Evolutionary conservation across 2,329 filamentous ascomycete species (phyloP).

Genomic region (Ophiostoma perfectum): DNA sequence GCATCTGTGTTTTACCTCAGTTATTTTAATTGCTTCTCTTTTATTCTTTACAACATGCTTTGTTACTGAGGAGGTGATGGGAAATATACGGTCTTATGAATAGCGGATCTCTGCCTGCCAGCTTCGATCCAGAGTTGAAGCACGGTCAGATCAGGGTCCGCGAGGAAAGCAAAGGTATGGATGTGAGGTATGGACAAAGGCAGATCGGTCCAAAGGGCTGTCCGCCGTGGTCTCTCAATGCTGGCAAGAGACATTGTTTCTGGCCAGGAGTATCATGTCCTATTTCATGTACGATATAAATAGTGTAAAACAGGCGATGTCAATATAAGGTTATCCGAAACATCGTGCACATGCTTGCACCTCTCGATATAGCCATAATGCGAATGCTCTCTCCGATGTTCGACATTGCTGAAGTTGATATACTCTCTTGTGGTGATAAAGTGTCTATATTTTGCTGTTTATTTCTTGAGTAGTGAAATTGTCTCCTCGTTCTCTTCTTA

Average conservation of each 20-base stretch:
- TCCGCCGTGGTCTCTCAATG: too few relatives aligned
- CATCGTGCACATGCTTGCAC: too few relatives aligned
- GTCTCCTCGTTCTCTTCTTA: too few relatives aligned
- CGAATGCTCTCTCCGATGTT: too few relatives aligned
- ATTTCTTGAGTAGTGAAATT: too few relatives aligned
- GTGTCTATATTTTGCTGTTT: too few relatives aligned
- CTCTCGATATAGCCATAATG: too few relatives aligned
- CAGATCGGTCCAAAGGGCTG: not conserved
- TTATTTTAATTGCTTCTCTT: not conserved
- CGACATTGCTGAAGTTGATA: too few relatives aligned
- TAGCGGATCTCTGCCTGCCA: not conserved
- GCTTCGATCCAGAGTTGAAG: not conserved
- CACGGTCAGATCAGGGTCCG: not conserved
- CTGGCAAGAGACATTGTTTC: not conserved
- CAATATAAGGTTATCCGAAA: conserved; percentile 5
- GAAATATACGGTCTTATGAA: not conserved
- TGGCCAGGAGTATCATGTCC: not conserved
- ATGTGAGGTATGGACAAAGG: not conserved
- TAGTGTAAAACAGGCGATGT: conserved; percentile 11
- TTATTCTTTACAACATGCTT: not conserved
- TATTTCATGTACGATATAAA: conserved; percentile 1
- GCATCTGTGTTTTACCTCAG: conserved; percentile 8
- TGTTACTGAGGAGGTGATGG: not conserved
- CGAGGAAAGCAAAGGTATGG: not conserved
- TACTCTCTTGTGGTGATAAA: too few relatives aligned